phyloP scores from a whole-genome alignment of 2,329 filamentous ascomycete species.

The Cladosporium sp. region DNA sequence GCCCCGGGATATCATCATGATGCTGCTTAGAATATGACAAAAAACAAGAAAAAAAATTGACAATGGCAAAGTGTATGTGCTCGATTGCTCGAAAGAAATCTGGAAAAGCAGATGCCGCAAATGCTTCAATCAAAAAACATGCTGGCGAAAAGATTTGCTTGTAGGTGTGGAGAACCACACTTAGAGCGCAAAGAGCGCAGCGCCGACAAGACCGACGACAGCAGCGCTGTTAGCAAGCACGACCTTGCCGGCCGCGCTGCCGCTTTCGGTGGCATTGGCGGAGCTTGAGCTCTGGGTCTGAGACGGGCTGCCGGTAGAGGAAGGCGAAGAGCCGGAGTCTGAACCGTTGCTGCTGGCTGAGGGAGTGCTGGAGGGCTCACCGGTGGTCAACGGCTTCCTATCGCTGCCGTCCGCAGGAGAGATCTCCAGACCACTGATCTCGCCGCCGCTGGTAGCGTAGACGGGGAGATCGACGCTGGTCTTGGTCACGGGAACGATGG shows the following conservation, averaged over 20 bases:
- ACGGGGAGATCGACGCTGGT: conserved; percentile 57
- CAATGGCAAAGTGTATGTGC: neutral
- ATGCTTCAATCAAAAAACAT: too few species aligned
- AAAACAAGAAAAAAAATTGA: neutral
- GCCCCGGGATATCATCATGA: neutral
- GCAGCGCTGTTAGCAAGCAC: conserved; percentile 6
- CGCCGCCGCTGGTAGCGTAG: conserved; percentile 50
- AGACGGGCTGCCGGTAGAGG: neutral
- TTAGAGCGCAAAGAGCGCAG: conserved; percentile 7
- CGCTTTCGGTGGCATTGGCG: neutral
- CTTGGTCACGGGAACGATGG: conserved; percentile 55
- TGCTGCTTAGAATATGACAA: neutral
- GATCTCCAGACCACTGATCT: conserved; percentile 62
- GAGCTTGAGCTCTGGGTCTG: neutral
- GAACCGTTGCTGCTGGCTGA: neutral
- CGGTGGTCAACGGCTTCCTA: conserved; percentile 44
- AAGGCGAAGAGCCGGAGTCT: neutral
- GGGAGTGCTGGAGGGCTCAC: conserved; percentile 6
- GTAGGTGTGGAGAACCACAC: neutral
- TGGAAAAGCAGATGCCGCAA: neutral
- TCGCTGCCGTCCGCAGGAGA: conserved; percentile 49
- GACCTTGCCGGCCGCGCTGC: conserved; percentile 3
- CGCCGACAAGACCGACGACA: neutral
- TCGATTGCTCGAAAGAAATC: neutral
- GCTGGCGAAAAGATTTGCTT: too few species aligned